Evolutionary conservation across 139 green algal species (phyloP).

Genomic region (Chlamydomonas urium): DNA sequence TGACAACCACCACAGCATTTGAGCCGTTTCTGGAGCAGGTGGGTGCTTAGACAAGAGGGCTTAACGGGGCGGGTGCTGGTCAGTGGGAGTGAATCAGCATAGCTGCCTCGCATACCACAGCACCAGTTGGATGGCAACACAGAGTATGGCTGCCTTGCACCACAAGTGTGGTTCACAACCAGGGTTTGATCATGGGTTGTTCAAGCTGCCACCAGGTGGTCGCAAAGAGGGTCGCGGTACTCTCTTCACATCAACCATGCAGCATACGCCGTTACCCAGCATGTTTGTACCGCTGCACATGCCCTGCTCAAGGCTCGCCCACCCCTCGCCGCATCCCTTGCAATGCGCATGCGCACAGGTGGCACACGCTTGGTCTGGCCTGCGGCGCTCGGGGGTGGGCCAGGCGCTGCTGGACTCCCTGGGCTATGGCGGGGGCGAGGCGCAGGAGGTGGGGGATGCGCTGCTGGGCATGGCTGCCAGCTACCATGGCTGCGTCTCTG

Average conservation of each 20-base stretch:
- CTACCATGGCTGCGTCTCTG: neutral
- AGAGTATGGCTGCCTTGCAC: neutral
- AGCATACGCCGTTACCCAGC: neutral
- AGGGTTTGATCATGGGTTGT: neutral
- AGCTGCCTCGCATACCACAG: neutral
- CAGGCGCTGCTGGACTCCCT: neutral
- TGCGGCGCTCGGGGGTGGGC: neutral
- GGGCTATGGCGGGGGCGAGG: neutral
- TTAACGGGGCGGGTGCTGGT: neutral
- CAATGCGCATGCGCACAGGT: neutral
- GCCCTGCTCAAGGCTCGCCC: neutral
- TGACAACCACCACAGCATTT: conserved; percentile 27
- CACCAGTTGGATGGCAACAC: too few relatives aligned
- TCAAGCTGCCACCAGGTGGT: neutral
- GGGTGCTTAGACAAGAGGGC: neutral
- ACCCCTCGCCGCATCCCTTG: neutral
- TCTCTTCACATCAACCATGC: neutral
- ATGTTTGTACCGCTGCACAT: neutral
- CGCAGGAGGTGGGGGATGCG: neutral
- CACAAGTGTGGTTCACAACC: neutral
- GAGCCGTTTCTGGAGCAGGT: conserved; percentile 12
- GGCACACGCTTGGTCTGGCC: too few relatives aligned
- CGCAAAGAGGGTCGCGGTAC: neutral
- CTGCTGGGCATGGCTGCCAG: neutral
- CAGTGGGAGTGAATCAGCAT: neutral